Evolutionary conservation across 2,329 filamentous ascomycete genomes (phyloP).

Genomic region (Penicillium capsulatum): DNA sequence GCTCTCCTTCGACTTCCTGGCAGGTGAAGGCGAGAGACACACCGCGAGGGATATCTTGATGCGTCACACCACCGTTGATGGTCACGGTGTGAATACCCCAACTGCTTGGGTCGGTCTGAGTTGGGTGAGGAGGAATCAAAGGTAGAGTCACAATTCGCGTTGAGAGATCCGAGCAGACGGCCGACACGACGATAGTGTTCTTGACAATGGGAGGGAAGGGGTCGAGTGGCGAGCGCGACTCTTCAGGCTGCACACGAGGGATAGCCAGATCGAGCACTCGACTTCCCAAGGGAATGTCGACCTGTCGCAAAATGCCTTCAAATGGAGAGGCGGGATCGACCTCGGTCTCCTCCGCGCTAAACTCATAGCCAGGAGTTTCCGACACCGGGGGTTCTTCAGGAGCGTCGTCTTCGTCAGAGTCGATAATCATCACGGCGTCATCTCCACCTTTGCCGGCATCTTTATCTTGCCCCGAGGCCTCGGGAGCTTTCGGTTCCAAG

Average conservation of each 20-base stretch:
- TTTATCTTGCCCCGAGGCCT: constrained; percentile 23
- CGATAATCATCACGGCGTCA: constrained; percentile 53
- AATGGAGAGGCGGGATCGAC: constrained; percentile 55
- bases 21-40: constrained; percentile 53
- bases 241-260: constrained; percentile 43
- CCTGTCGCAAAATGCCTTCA: constrained; percentile 50
- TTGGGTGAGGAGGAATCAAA: constrained; percentile 49
- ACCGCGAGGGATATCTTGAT: constrained; percentile 50
- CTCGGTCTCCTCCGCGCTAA: constrained; percentile 53
- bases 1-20: constrained; percentile 31
- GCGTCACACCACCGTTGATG: constrained; percentile 45
- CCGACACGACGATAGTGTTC: constrained; percentile 51
- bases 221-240: constrained; percentile 38
- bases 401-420: constrained; percentile 53
- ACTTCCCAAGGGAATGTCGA: constrained; percentile 53
- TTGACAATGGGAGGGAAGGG: constrained; percentile 47
- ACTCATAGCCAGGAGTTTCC: constrained; percentile 35
- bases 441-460: constrained; percentile 22
- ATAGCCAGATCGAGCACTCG: constrained; percentile 52
- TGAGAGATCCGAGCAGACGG: constrained; percentile 55
- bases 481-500: constrained; percentile 30
- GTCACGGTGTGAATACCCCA: constrained; percentile 48
- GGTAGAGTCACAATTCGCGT: constrained; percentile 54
- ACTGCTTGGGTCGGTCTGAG: constrained; percentile 32
- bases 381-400: constrained; percentile 23